Base-by-base conservation (phyloP, 768 basidiomycete genomes). In the Kwoniella dendrophila region DNA sequence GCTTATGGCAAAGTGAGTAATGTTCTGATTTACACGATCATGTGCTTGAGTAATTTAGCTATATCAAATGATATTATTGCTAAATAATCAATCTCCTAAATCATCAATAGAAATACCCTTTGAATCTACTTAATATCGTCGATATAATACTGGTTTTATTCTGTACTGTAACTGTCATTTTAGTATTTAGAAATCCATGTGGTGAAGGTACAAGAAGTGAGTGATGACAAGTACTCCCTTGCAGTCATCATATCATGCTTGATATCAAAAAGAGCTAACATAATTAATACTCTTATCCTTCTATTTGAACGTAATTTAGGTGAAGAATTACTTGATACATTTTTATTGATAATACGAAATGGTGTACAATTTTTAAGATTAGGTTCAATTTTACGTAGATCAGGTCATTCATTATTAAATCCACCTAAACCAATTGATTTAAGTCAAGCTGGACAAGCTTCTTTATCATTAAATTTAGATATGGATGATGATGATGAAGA, bases 241-340 rank as follows among this genome's bases (percentile, higher is more conserved):
- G 16, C 32, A 24, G 11, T 51, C n/a, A n/a, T n/a, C n/a, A n/a
- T n/a, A n/a, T n/a, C n/a, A n/a, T n/a, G n/a, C n/a, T n/a, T n/a
- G n/a, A n/a, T n/a, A n/a, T n/a, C n/a, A n/a, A n/a, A n/a, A n/a
- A n/a, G n/a, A n/a, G n/a, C n/a, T n/a, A n/a, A n/a, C n/a, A n/a
- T n/a, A n/a, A n/a, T n/a, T n/a, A n/a, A n/a, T n/a, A n/a, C n/a
- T n/a, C n/a, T n/a, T n/a, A n/a, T n/a, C n/a, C n/a, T n/a, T n/a
- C n/a, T n/a, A n/a, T n/a, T n/a, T n/a, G n/a, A n/a, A n/a, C n/a
- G n/a, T n/a, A n/a, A 16, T 77, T 91, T 90, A 80, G 90, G 92
- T 72, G 95, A 99, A 80, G 94, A 96, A 72, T 82, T 98, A 1
- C 84, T 98, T 49, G 96, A 98, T 75, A 96, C 92, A 1, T 81